Evolutionary conservation across 306 rosid species (phyloP).

Genomic region (Prunus mira): DNA sequence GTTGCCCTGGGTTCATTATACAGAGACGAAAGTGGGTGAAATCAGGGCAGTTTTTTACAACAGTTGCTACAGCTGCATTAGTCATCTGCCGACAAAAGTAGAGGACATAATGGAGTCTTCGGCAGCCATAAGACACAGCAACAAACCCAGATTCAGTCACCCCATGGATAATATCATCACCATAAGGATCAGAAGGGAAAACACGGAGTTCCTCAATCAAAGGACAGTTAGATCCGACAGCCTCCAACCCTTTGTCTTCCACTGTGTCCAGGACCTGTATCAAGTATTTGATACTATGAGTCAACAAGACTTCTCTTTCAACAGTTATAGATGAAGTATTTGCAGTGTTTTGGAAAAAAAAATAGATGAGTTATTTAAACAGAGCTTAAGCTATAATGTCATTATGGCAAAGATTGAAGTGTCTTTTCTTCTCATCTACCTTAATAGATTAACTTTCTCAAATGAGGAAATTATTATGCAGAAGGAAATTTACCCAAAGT

Average conservation of each 20-base stretch:
- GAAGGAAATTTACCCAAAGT: conserved; percentile 58
- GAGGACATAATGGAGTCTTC: conserved; percentile 66
- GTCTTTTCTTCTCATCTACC: not conserved
- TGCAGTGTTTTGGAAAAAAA: not conserved
- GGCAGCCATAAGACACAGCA: conserved; percentile 77
- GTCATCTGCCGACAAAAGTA: conserved; percentile 89
- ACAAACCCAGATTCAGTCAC: conserved; percentile 80
- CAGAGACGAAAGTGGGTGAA: conserved; percentile 87
- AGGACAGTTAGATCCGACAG: conserved; percentile 74
- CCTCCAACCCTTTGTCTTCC: conserved; percentile 80
- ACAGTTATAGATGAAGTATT: not conserved
- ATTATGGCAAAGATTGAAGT: not conserved
- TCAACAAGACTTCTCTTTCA: not conserved
- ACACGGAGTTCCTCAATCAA: conserved; percentile 86
- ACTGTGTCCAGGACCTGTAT: conserved; percentile 75
- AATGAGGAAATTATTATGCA: not conserved
- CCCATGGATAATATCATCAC: conserved; percentile 45
- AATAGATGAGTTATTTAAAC: not conserved
- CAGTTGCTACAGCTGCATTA: conserved; percentile 80
- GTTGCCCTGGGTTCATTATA: conserved; percentile 64
- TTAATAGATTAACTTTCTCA: not conserved
- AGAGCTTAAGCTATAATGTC: not conserved
- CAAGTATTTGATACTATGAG: conserved; percentile 17
- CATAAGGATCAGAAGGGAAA: conserved; percentile 68
- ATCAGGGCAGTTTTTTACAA: conserved; percentile 76